These are phyloP conservation scores for Pisolithus marmoratus DNA, from an alignment of 768 basidiomycete species.

Conservation along the genomic window DNA sequence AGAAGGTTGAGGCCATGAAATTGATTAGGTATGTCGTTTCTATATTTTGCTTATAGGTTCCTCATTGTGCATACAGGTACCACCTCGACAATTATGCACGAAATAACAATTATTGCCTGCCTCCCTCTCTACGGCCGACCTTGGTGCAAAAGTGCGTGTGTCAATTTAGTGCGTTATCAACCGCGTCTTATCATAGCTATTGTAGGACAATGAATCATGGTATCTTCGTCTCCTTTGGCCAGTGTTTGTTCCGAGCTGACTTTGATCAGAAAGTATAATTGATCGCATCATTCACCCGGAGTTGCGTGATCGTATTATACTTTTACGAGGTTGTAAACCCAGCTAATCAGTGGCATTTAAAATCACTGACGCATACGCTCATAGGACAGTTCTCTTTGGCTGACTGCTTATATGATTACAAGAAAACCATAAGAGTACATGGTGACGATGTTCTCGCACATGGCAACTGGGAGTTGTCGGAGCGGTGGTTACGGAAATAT, in stretches of 20 bases:
- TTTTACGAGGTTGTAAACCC: slow-evolving; percentile 57
- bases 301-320: slow-evolving; percentile 85
- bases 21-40: slow-evolving; percentile 57
- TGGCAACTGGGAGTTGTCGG: slow-evolving; percentile 83
- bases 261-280: slow-evolving; percentile 71
- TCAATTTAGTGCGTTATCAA: neutral
- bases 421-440: slow-evolving; percentile 66
- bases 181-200: slow-evolving; percentile 3
- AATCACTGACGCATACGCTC: slow-evolving; percentile 6
- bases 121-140: slow-evolving; percentile 82
- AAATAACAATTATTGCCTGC: slow-evolving; percentile 83
- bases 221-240: slow-evolving; percentile 24
- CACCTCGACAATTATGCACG: slow-evolving; percentile 87
- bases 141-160: slow-evolving; percentile 68
- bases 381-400: slow-evolving; percentile 74
- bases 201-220: slow-evolving; percentile 79
- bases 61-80: slow-evolving; percentile 45
- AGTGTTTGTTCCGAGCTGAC: slow-evolving; percentile 8
- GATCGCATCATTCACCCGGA: slow-evolving; percentile 88
- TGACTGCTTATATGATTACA: slow-evolving; percentile 73
- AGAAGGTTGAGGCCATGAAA: slow-evolving; percentile 74
- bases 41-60: neutral
- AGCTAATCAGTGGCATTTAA: slow-evolving; percentile 14
- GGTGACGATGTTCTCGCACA: slow-evolving; percentile 91
- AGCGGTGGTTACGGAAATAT: slow-evolving; percentile 78